phyloP scores from a whole-genome alignment of 441 rosid species.

The Populus hybrid region DNA sequence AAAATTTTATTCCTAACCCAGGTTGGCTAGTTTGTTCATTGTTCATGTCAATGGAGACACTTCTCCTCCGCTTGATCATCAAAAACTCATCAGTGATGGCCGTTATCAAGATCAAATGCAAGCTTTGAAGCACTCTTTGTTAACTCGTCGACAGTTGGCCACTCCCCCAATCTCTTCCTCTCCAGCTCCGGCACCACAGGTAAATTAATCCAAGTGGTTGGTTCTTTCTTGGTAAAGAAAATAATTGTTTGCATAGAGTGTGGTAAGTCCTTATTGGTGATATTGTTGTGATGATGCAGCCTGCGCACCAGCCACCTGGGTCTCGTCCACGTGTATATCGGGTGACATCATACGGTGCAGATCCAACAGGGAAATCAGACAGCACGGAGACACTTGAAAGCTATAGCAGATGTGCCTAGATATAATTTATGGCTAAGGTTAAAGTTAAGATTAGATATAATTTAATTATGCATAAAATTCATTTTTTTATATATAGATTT shows the following conservation, averaged over 20 bases:
- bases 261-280: neutral
- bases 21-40: slow-evolving; percentile 9
- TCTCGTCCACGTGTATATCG: slow-evolving; percentile 39
- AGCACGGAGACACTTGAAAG: slow-evolving; percentile 60
- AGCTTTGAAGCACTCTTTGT: slow-evolving; percentile 38
- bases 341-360: slow-evolving; percentile 72
- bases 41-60: slow-evolving; percentile 19
- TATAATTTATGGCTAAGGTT: no score
- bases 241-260: neutral
- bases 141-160: slow-evolving; percentile 38
- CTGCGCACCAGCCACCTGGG: neutral
- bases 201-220: neutral
- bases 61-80: neutral
- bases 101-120: slow-evolving; percentile 32
- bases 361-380: slow-evolving; percentile 70
- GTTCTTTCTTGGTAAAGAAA: neutral
- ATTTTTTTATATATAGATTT: no score
- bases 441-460: no score
- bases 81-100: neutral
- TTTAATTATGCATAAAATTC: no score
- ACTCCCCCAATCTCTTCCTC: slow-evolving; percentile 27
- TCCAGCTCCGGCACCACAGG: slow-evolving; percentile 46
- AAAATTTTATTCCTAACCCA: neutral
- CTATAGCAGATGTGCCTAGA: slow-evolving; percentile 40
- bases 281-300: slow-evolving; percentile 14